phyloP scores from a whole-genome alignment of 306 rosid species.

The Vigna reflexopilosa region DNA sequence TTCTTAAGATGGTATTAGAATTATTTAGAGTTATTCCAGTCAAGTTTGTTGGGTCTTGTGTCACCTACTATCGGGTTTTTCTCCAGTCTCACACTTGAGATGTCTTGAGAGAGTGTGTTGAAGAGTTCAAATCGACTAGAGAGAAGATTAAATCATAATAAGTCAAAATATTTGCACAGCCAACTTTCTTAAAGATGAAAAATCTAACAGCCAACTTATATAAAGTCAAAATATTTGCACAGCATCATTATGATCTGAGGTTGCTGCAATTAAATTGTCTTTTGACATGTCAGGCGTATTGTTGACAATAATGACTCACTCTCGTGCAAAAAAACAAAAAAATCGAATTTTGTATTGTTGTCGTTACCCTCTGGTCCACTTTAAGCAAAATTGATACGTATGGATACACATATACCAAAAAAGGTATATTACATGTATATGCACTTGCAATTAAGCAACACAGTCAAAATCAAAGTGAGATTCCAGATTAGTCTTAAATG shows the following conservation, averaged over 20 bases:
- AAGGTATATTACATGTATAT: neutral
- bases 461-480: conserved; percentile 24
- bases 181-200: neutral
- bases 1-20: no score
- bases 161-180: no score
- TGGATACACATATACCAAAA: conserved; percentile 17
- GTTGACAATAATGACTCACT: neutral
- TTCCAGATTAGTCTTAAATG: conserved; percentile 3
- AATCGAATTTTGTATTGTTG: neutral
- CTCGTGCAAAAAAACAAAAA: neutral
- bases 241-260: neutral
- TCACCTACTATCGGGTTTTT: no score
- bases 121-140: no score
- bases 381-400: neutral
- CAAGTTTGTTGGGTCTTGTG: no score
- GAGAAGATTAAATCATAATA: no score
- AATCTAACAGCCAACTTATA: neutral
- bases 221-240: neutral
- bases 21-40: no score
- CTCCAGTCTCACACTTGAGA: no score
- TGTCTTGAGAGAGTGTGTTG: no score
- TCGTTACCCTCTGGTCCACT: neutral
- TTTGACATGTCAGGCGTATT: neutral
- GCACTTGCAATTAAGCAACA: conserved; percentile 18
- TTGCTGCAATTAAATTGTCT: conserved; percentile 11